Evolutionary conservation across 345 rosid genomes (phyloP), one percentile per base, ranked within the genome.

Genomic region (Crucihimalaya himalaica): DNA sequence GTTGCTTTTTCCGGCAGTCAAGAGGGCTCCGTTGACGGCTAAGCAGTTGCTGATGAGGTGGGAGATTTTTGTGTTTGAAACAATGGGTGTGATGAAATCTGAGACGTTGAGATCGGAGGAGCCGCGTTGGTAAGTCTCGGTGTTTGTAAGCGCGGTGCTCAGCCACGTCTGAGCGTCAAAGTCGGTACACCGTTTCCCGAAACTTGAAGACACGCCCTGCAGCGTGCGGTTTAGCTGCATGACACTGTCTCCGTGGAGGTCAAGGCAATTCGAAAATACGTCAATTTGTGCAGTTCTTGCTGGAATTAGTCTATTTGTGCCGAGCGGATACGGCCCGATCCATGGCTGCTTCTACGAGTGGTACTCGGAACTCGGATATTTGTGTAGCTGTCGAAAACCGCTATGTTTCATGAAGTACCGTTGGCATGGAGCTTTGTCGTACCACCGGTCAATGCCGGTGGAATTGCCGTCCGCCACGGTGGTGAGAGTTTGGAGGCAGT

Each of bases 161-260:
- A 94, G 87, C 96, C 97, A 94, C 0, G 97, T 94, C n/a, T 91
- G 97, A n/a, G 85, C 85, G 60, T 94, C 97, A 15, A 87, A 84
- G 69, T 84, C 79, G 3, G 87, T 62, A 70, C 87, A 87, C 2
- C n/a, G 4, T 15, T 45, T 66, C 35, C 21, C 59, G 6, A 54
- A 10, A 12, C 11, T 51, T 39, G 54, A 53, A 39, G 69, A 60
- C 39, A 71, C 15, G 34, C 91, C 89, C 5, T 66, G 71, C 0
- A 87, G 28, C 19, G 96, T 86, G 12, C 85, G 85, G 76, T 83
- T 89, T 12, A 94, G 83, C 63, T 94, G 93, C 34, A 81, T 12
- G 62, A 89, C 34, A 1, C 95, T 84, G 55, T 84, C 79, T 43
- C 63, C 79, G 12, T 87, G 87, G 11, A 91, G 93, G 52, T 81